Conservation (phyloP, 2,329 filamentous ascomycete species). For the Colletotrichum eremochloae region DNA sequence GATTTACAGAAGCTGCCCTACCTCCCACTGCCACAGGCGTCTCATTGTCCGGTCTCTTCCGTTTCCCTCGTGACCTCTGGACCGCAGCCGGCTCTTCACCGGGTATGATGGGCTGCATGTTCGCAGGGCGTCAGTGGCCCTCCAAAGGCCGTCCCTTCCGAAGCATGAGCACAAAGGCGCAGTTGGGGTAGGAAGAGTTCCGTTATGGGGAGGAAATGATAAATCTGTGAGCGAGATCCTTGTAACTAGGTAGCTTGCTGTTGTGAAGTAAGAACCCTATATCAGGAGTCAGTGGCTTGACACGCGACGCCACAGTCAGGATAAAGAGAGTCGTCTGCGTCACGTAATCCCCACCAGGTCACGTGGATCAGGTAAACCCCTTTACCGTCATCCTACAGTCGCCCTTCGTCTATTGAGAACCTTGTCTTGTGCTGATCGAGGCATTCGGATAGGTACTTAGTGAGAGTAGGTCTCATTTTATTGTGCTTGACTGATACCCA, state of each 20-base stretch:
- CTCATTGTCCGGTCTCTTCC: slow-evolving; percentile 40
- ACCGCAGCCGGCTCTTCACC: not conserved
- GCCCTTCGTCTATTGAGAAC: no score
- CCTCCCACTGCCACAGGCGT: not conserved
- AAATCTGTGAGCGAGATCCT: not conserved
- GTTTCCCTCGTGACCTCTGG: slow-evolving; percentile 31
- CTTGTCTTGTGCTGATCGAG: not conserved
- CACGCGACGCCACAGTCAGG: slow-evolving; percentile 14
- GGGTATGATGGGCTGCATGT: slow-evolving; percentile 1
- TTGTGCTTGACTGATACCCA: slow-evolving; percentile 24
- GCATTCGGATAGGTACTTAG: not conserved
- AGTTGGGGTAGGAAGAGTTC: no score
- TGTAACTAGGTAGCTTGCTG: not conserved
- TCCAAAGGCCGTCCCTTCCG: not conserved
- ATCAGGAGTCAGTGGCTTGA: not conserved
- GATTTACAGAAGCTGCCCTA: not conserved
- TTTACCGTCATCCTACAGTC: not conserved
- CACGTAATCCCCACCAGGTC: slow-evolving; percentile 55
- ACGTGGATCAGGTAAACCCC: slow-evolving; percentile 47
- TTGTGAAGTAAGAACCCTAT: not conserved
- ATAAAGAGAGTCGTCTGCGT: slow-evolving; percentile 38
- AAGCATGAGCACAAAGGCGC: not conserved
- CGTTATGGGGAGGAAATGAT: no score
- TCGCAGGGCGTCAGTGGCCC: not conserved
- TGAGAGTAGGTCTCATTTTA: not conserved